Evolutionary conservation across 2,329 filamentous ascomycete genomes (phyloP), one percentile per base, ranked within the genome.

Genomic region (Phialemoniopsis sp.): DNA sequence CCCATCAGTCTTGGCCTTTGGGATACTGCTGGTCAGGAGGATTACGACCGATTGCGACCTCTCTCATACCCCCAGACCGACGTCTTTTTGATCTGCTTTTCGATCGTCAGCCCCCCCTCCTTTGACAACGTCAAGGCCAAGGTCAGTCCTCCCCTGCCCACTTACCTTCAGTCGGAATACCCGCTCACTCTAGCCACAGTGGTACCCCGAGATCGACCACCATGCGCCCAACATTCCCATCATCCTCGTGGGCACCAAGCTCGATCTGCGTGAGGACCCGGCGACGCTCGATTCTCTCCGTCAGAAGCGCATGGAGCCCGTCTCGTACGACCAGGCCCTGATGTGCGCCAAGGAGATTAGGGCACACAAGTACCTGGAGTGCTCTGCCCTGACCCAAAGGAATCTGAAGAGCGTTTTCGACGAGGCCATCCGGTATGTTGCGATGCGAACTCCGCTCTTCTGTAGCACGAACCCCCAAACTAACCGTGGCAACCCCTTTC

Each of bases 101-200:
- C 90, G 50, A 94, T 97, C 59, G 90, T 96, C 67, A 94, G 87
- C 80, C 91, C 91, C 36, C 89, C 93, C 16, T 96, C 91, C 26
- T 97, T 96, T 59, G 93, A 97, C 69, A 98, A 98, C 80, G 91
- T 98, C 62, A 93, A 89, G 71, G 90, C 90, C 45, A 98, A 97
- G 85, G 90, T 95, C 73, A 51, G 73, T 57, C 10, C 21, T 26
- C 21, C 10, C 10, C 21, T 26, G 4, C 4, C 26, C 28, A 3
- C 4, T 10, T 29, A 28, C 15, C 17, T 28, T 14, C 16, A 14
- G 13, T 10, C 16, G 42, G 46, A 41, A 47, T 40, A 48, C 37
- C 40, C 46, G 17, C 49, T 40, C 6, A 26, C 21, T 10, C 21
- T 10, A 26, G 21, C 21, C 21, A 17, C 41, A 97, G 89, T 97